Conservation (phyloP, 345 rosid species). For the Hibiscus trionum region DNA sequence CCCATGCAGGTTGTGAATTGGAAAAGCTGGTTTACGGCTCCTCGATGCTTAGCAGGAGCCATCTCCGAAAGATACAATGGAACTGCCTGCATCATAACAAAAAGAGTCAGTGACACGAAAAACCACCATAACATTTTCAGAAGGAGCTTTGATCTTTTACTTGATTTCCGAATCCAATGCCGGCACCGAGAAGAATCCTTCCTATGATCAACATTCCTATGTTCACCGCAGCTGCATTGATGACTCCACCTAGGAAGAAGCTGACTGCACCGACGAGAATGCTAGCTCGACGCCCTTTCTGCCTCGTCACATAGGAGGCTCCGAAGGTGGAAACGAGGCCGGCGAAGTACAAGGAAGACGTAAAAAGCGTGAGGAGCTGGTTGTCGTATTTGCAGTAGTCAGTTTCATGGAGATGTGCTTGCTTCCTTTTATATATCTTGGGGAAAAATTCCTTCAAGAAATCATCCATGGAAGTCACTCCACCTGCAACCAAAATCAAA, state of each 20-base stretch:
- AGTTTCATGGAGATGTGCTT: slow-evolving; percentile 57
- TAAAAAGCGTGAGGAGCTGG: slow-evolving; percentile 75
- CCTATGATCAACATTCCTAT: slow-evolving; percentile 63
- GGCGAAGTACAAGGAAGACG: slow-evolving; percentile 79
- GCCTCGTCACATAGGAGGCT: slow-evolving; percentile 67
- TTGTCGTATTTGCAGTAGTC: slow-evolving; percentile 90
- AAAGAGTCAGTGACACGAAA: neutral
- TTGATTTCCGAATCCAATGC: slow-evolving; percentile 91
- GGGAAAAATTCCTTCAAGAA: slow-evolving; percentile 81
- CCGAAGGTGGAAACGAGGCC: slow-evolving; percentile 72
- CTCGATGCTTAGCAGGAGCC: slow-evolving; percentile 80
- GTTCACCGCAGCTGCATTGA: slow-evolving; percentile 64
- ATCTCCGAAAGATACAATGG: slow-evolving; percentile 83
- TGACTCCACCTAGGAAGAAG: slow-evolving; percentile 68
- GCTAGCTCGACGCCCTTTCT: slow-evolving; percentile 57
- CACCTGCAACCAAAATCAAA: slow-evolving; percentile 38
- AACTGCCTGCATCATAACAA: slow-evolving; percentile 51
- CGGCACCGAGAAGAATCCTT: slow-evolving; percentile 58
- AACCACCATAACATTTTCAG: neutral
- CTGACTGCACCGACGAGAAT: slow-evolving; percentile 66
- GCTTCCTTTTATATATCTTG: slow-evolving; percentile 55
- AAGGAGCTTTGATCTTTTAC: slow-evolving; percentile 26
- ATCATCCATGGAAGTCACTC: slow-evolving; percentile 97
- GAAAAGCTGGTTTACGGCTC: slow-evolving; percentile 74
- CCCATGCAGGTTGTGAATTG: slow-evolving; percentile 87